phyloP scores from a whole-genome alignment of 805 yeast genomes.

The Candida taoyuanica region DNA sequence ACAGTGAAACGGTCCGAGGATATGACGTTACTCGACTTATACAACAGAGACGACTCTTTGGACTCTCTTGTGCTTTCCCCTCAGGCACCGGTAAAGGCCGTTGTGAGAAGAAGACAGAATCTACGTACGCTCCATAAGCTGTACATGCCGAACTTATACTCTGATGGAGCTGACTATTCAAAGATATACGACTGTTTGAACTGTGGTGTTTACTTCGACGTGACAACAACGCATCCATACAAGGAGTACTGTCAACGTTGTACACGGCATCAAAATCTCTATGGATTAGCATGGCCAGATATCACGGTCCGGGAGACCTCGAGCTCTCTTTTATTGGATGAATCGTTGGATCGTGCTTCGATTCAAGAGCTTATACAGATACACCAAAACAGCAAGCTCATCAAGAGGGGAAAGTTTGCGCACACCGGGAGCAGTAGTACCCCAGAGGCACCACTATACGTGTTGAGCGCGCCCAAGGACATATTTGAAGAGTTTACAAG shows the following conservation, averaged over 20 bases:
- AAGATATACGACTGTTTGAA: constrained; percentile 26
- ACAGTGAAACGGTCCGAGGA: neutral
- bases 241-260: constrained; percentile 27
- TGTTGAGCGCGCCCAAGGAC: too few relatives aligned
- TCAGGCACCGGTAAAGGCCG: neutral
- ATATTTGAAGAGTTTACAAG: too few relatives aligned
- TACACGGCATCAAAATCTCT: constrained; percentile 25
- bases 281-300: constrained; percentile 26
- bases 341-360: constrained; percentile 2
- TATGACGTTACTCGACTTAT: constrained; percentile 2
- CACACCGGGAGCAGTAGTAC: neutral
- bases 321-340: constrained; percentile 4
- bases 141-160: constrained; percentile 15
- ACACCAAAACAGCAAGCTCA: neutral
- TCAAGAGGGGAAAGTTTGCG: neutral
- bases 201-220: constrained; percentile 28
- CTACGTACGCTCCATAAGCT: constrained; percentile 23
- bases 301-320: constrained; percentile 5
- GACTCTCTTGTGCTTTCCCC: constrained; percentile 12
- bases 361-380: constrained; percentile 7
- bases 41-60: constrained; percentile 11
- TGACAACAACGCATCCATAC: neutral
- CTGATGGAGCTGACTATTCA: constrained; percentile 1
- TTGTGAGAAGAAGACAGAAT: constrained; percentile 10
- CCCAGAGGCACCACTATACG: neutral